These are phyloP conservation scores for Wallacemonas sp. DNA, from an alignment of 208 protist species.

Conservation along the genomic window DNA sequence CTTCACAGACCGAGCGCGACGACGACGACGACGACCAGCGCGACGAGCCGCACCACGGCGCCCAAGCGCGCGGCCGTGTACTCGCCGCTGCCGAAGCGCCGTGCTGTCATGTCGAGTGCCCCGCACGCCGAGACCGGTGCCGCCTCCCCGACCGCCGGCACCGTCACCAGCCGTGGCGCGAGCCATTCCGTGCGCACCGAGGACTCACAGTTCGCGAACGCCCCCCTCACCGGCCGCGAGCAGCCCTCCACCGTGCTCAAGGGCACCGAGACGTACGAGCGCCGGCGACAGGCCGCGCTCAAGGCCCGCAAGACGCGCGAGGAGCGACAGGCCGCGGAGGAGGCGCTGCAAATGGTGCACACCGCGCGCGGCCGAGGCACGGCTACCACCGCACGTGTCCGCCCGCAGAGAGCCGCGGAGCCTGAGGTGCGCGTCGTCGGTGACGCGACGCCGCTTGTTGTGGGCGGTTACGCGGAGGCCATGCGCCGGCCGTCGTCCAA, in stretches of 20 bases:
- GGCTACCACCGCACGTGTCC: neutral
- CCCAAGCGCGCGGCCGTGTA: neutral
- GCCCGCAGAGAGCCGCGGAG: too few relatives aligned
- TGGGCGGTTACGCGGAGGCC: too few relatives aligned
- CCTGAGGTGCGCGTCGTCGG: too few relatives aligned
- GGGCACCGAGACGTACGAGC: slow-evolving; percentile 23
- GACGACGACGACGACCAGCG: too few relatives aligned
- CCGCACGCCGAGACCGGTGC: neutral
- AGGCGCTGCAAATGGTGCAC: slow-evolving; percentile 21
- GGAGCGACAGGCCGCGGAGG: slow-evolving; percentile 32
- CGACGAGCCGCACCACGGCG: neutral
- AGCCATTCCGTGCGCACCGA: neutral
- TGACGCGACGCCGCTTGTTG: too few relatives aligned
- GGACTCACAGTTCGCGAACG: neutral
- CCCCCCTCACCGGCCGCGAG: slow-evolving; percentile 8
- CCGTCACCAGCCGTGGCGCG: slow-evolving; percentile 2
- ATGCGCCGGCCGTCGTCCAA: neutral
- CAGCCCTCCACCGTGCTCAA: slow-evolving; percentile 31
- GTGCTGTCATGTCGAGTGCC: neutral
- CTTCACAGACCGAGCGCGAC: neutral
- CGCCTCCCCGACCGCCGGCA: neutral
- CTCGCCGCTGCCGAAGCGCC: slow-evolving; percentile 15
- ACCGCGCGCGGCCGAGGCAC: slow-evolving; percentile 5
- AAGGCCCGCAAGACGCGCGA: slow-evolving; percentile 30
- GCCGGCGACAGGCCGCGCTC: slow-evolving; percentile 43